Conservation (phyloP, 75 land plant species). For the Gnetum montanum region DNA sequence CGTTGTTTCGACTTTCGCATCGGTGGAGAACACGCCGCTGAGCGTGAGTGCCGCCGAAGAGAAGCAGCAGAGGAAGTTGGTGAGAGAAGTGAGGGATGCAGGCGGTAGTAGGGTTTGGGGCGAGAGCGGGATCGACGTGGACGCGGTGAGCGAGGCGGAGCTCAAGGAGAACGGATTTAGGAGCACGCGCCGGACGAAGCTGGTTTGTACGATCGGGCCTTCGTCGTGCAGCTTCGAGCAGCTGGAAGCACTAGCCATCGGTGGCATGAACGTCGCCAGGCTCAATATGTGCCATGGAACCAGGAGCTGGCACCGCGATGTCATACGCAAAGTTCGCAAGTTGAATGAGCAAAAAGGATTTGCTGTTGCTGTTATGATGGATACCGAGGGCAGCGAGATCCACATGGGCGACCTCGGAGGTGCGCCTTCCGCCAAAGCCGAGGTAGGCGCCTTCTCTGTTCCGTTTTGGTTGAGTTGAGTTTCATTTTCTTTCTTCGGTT, state of each 20-base stretch:
- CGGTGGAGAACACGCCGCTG: no score
- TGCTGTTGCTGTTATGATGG: constrained; percentile 95
- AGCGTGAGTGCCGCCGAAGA: no score
- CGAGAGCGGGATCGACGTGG: constrained; percentile 56
- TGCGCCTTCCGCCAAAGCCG: constrained; percentile 71
- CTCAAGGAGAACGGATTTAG: constrained; percentile 96
- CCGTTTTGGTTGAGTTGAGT: background rate
- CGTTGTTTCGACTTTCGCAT: no score
- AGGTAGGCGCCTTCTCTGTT: constrained; percentile 27
- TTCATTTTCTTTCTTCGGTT: background rate
- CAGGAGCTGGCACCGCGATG: constrained; percentile 76
- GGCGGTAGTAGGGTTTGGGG: background rate
- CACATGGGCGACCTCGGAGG: constrained; percentile 96
- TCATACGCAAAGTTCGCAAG: constrained; percentile 64
- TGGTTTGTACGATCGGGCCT: constrained; percentile 90
- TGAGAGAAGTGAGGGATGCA: no score
- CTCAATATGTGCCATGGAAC: constrained; percentile 97
- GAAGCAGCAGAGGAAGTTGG: no score
- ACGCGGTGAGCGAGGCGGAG: constrained; percentile 82
- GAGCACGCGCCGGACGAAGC: constrained; percentile 84
- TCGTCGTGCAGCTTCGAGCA: constrained; percentile 69
- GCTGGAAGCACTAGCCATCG: constrained; percentile 86
- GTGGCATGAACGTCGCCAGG: constrained; percentile 91
- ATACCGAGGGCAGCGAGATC: constrained; percentile 97
- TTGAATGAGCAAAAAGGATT: constrained; percentile 86